Base-by-base conservation (phyloP, 2,329 filamentous ascomycete species). In the Metarhizium rileyi region DNA sequence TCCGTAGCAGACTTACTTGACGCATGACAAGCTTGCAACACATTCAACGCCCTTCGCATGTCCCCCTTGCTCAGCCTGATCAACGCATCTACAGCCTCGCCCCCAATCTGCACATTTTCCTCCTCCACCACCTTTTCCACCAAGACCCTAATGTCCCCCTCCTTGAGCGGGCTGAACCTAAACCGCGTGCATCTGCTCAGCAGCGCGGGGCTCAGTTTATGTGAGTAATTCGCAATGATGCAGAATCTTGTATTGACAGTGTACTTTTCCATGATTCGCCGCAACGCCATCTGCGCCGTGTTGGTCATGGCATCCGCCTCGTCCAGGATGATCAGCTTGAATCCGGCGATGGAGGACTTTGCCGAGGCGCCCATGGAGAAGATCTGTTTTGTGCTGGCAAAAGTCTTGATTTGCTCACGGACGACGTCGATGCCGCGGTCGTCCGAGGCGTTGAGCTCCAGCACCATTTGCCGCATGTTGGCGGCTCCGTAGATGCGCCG, bases 231-330 rank as follows among this genome's bases (percentile, higher is more conserved):
- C 59, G 93, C 93, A 59, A 98, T 97, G 63, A 98, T 89, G 71
- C 91, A 97, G 71, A 98, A 98, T 47, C 93, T 78, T 2, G 93
- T 96, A 71, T 98, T 98, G 52, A 87, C 87, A 1, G 93, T 98
- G 72, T 98, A 98, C 71, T 95, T 95, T 65, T 98, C 93, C 93
- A 98, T 98, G 63, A 98, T 97, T 44, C 93, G 77, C 54, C 93
- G 81, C 49, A 98, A 74, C 0, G 93, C 93, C 91, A 98, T 98
- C 69, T 98, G 93, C 5, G 93, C 93, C 0, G 91, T 94, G 48
- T 88, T 86, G n/a, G 93, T 98, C 93, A 98, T 98, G 48, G 93
- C 93, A 66, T 98, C 93, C n/a, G 93, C 93, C 73, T 98, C 93
- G 67, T 98, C 93, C 4, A 98, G 80, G 49, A 98, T 88, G 63